Base-by-base conservation (phyloP, 345 rosid genomes). In the Anacardium occidentale region DNA sequence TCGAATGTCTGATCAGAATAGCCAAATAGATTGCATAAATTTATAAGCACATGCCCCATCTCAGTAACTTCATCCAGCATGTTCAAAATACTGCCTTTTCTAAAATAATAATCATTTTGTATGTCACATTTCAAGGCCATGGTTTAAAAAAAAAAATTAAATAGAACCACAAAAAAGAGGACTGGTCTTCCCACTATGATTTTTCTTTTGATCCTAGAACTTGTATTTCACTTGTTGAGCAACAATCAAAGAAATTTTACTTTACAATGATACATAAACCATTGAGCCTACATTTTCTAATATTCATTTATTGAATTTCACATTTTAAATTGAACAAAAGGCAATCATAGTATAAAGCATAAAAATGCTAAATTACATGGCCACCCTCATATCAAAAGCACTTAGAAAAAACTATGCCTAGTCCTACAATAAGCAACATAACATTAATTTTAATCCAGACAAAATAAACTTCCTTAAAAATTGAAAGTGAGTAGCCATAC, bases 401-500 rank as follows among this genome's bases (percentile, higher is more conserved):
- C 53, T 2, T 17, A 12, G n/a, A n/a, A 5, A 65, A 37, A 45
- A 12, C 54, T 45, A 64, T 47, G 34, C 69, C 37, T 22, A 8
- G 20, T 13, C 20, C 22, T 45, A 44, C 5, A 64, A 42, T 64
- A 45, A 64, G 54, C n/a, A 37, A 1, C 24, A 22, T 25, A 37
- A 20, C 22, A 66, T 55, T 15, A 53, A 24, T 67, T n/a, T 12
- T 10, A 48, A 20, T 15, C 56, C 13, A 14, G 42, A 57, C 6
- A 40, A 53, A 75, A 55, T 10, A 52, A 63, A n/a, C 54, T 34
- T 20, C 51, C 57, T 17, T 69, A 60, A 21, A 21, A 10, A 68
- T 42, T 34, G 9, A 53, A 65, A 68, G 45, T 62, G 17, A 79
- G 66, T 44, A 62, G 14, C 44, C 74, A 71, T 88, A 88, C 95